Conservation (phyloP, 1,284 basidiomycete species). For the Salmacisia buchloeana region DNA sequence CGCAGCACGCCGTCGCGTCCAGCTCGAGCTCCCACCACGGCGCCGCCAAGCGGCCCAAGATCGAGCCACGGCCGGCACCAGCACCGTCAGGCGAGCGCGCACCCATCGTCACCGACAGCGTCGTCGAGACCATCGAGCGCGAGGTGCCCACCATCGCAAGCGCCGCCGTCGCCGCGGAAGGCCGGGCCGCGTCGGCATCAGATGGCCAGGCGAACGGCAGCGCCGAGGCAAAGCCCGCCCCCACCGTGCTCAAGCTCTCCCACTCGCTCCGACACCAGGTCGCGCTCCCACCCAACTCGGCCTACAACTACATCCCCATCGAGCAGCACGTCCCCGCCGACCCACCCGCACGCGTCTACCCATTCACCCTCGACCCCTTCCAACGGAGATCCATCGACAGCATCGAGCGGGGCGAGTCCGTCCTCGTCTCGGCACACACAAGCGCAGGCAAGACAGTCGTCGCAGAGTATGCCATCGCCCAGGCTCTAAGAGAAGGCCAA, state of each 20-base stretch:
- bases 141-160: neutral
- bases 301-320: conserved; percentile 83
- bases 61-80: neutral
- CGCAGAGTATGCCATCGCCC: conserved; percentile 97
- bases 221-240: neutral
- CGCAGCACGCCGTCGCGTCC: neutral
- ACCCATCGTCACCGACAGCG: conserved; percentile 4
- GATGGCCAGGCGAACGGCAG: neutral
- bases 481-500: conserved; percentile 83
- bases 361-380: conserved; percentile 95
- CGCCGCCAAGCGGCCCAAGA: neutral
- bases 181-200: neutral
- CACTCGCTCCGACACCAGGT: conserved; percentile 78
- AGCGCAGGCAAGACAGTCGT: conserved; percentile 98
- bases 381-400: conserved; percentile 89
- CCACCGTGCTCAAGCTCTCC: conserved; percentile 17
- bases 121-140: neutral
- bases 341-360: conserved; percentile 86
- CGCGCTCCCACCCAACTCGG: conserved; percentile 72
- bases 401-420: conserved; percentile 94
- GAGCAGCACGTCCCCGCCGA: conserved; percentile 83
- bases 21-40: neutral
- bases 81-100: neutral
- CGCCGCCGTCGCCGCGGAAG: neutral
- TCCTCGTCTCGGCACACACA: conserved; percentile 97